Evolutionary conservation across 768 basidiomycete genomes (phyloP).

Genomic region (Trichaptum fuscoviolaceum): DNA sequence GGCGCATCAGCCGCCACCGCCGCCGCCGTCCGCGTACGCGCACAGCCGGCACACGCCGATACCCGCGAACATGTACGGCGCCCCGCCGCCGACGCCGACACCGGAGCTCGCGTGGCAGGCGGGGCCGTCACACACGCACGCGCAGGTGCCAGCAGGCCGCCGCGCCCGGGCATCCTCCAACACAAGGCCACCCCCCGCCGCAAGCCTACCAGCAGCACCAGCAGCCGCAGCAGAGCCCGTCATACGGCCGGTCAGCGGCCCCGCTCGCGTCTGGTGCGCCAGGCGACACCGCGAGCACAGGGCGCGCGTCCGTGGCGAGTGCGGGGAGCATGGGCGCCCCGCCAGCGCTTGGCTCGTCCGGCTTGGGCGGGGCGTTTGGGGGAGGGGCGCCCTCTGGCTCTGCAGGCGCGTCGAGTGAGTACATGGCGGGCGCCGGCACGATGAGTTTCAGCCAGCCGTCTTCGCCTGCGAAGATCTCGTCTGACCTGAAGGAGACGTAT

Average conservation of each 20-base stretch:
- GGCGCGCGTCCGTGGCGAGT: neutral
- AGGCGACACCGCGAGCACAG: neutral
- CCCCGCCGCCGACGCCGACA: neutral
- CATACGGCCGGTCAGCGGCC: neutral
- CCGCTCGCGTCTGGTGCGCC: too few relatives aligned
- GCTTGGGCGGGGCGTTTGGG: neutral
- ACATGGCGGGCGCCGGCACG: neutral
- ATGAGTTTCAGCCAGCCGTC: neutral
- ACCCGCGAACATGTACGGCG: neutral
- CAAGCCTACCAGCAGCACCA: neutral
- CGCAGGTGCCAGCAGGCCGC: too few relatives aligned
- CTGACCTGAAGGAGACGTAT: neutral
- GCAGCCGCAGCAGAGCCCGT: neutral
- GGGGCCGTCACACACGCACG: neutral
- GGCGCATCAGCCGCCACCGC: neutral
- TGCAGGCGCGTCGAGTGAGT: neutral
- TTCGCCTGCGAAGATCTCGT: neutral
- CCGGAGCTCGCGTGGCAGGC: neutral
- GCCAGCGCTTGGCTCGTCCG: neutral
- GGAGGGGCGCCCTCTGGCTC: neutral
- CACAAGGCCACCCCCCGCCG: neutral
- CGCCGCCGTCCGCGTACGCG: neutral
- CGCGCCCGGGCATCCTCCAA: neutral
- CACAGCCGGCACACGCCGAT: neutral
- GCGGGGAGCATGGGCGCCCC: neutral